Evolutionary conservation across 2,329 filamentous ascomycete species (phyloP).

Genomic region (Parafenestella ontariensis): DNA sequence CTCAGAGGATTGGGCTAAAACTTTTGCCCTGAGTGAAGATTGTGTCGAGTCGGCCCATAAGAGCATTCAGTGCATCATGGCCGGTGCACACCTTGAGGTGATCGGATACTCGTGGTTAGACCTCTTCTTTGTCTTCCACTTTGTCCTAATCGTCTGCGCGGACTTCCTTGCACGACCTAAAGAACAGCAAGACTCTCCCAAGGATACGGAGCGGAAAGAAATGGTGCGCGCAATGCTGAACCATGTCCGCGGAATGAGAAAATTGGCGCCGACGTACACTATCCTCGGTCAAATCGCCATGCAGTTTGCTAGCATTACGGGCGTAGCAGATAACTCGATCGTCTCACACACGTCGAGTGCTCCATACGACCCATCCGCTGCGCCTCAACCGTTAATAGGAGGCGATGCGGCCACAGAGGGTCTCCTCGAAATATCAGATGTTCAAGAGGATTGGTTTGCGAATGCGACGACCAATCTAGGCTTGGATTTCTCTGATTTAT

Average conservation of each 20-base stretch:
- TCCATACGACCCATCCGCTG: slow-evolving; percentile 2
- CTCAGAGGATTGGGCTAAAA: slow-evolving; percentile 21
- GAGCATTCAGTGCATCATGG: slow-evolving; percentile 29
- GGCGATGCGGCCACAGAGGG: slow-evolving; percentile 12
- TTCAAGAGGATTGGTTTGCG: slow-evolving; percentile 31
- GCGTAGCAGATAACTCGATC: slow-evolving; percentile 16
- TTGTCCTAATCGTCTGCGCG: slow-evolving; percentile 32
- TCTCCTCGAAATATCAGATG: slow-evolving; percentile 18
- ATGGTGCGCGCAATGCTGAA: slow-evolving; percentile 27
- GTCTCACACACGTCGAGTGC: background rate
- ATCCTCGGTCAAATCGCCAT: slow-evolving; percentile 28
- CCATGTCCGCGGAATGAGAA: slow-evolving; percentile 21
- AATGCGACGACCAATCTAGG: slow-evolving; percentile 27
- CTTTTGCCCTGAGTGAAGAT: slow-evolving; percentile 29
- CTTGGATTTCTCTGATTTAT: slow-evolving; percentile 28
- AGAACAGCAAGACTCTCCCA: slow-evolving; percentile 21
- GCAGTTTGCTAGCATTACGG: slow-evolving; percentile 35
- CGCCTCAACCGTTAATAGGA: slow-evolving; percentile 4
- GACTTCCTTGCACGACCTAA: slow-evolving; percentile 36
- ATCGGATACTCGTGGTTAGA: slow-evolving; percentile 32
- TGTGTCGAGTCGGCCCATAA: slow-evolving; percentile 36
- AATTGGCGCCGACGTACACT: slow-evolving; percentile 28
- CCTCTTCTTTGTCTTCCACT: slow-evolving; percentile 36
- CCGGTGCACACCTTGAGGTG: slow-evolving; percentile 19
- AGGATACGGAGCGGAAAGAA: slow-evolving; percentile 29